Evolutionary conservation across 495 filamentous ascomycete species (phyloP), one percentile per base, ranked within the genome.

Genomic region (Penicillium tannophilum): DNA sequence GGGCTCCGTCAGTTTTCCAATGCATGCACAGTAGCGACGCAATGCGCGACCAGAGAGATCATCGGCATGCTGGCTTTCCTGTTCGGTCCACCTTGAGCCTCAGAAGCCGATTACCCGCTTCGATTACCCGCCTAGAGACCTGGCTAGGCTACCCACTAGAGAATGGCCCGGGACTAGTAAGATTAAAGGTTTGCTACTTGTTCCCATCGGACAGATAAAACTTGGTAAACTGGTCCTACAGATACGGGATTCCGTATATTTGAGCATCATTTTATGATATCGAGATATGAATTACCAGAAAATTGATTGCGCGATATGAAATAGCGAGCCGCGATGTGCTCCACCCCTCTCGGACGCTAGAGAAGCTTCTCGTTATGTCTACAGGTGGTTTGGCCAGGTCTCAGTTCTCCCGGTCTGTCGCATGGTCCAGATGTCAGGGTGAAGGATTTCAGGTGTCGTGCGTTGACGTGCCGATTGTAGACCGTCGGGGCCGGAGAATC

Each of bases 81-180:
- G 35, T 63, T 49, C 46, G 20, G 59, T 48, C 39, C 39, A 41
- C 36, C n/a, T 57, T 53, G 59, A 68, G 63, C 65, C 59, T 58
- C 59, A 65, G 52, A 24, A 58, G 59, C 56, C 59, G 50, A 51
- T 62, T 58, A 58, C 20, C 59, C 57, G 50, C 16, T 36, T 23
- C 59, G 50, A 51, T 62, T 58, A 58, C 20, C 59, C 57, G 50
- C 16, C 26, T 14, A 44, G 41, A 45, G 52, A 24, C n/a, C 31
- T 51, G 48, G 48, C 48, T 28, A 51, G 50, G 7, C 50, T 23
- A 31, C 17, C 33, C 14, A 16, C 33, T 36, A 52, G 50, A 31
- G 20, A 35, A 35, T 51, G 28, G 16, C 9, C 26, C 47, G 47
- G 43, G 43, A 20, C 42, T 23, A 24, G n/a, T 39, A 23, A 52